phyloP scores from a whole-genome alignment of 2,329 filamentous ascomycete species.

The Beauveria asiatica region DNA sequence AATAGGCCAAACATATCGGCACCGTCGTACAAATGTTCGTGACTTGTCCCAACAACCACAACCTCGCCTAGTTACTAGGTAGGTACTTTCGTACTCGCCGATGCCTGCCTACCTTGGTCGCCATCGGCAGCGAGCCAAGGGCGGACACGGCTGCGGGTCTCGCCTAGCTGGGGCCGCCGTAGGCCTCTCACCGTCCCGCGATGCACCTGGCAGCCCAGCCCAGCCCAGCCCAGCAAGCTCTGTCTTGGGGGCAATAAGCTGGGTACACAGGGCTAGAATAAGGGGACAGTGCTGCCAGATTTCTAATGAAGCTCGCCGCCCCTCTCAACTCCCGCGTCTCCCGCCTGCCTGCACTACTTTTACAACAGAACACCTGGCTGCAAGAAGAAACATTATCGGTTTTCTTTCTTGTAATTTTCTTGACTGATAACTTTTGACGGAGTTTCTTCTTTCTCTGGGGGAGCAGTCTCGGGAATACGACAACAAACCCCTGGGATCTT shows the following conservation, averaged over 20 bases:
- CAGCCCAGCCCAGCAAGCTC: not conserved
- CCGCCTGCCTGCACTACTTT: not conserved
- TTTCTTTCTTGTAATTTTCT: not conserved
- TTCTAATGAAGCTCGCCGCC: slow-evolving; percentile 6
- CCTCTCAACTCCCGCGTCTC: not conserved
- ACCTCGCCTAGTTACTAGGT: too few relatives aligned
- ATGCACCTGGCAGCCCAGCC: not conserved
- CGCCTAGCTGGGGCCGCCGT: not conserved
- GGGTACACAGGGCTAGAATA: too few relatives aligned
- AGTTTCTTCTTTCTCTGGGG: not conserved
- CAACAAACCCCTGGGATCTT: not conserved
- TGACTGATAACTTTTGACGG: not conserved
- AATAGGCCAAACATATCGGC: too few relatives aligned
- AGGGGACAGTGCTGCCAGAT: not conserved
- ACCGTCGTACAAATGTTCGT: too few relatives aligned
- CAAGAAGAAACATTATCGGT: not conserved
- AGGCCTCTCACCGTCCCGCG: not conserved
- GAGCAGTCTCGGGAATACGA: not conserved
- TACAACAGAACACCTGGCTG: not conserved
- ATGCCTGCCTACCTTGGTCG: too few relatives aligned
- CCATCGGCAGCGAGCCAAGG: not conserved
- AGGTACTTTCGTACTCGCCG: too few relatives aligned
- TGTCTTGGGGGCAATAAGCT: too few relatives aligned
- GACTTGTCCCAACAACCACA: too few relatives aligned
- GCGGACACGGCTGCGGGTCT: slow-evolving; percentile 1